Percentiles rank a stretch among this genome's conserved stretches.
These are phyloP conservation scores for Gomphus bonarii DNA, from an alignment of 1,284 basidiomycete genomes.

Conservation along the genomic window DNA sequence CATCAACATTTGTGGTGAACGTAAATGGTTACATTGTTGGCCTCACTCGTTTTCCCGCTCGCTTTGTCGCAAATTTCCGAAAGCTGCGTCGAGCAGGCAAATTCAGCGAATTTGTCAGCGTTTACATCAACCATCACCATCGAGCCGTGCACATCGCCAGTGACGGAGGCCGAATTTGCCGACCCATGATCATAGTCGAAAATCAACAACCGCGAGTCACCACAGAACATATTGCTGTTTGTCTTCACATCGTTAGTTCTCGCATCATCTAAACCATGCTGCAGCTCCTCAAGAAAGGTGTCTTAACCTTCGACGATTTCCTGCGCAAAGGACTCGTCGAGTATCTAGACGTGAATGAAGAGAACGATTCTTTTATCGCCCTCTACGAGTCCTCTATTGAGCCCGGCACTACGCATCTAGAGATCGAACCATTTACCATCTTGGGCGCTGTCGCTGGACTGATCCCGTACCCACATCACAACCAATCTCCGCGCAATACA, in stretches of 20 bases:
- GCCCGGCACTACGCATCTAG: constrained; percentile 82
- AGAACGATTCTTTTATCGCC: constrained; percentile 97
- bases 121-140: constrained; percentile 97
- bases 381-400: constrained; percentile 89
- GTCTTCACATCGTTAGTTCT: constrained; percentile 16
- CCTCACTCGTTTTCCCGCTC: constrained; percentile 76
- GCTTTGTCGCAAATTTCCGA: constrained; percentile 88
- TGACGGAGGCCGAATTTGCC: constrained; percentile 96
- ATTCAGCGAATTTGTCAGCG: constrained; percentile 93
- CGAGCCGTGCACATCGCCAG: constrained; percentile 93
- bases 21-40: constrained; percentile 97
- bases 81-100: constrained; percentile 85
- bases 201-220: constrained; percentile 71
- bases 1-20: constrained; percentile 90
- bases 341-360: constrained; percentile 98
- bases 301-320: constrained; percentile 90
- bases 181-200: constrained; percentile 97
- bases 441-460: constrained; percentile 96
- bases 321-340: constrained; percentile 93
- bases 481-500: constrained; percentile 97
- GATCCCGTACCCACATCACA: constrained; percentile 99
- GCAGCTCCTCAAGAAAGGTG: constrained; percentile 73
- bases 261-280: neutral
- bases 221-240: constrained; percentile 71
- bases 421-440: constrained; percentile 98